These are phyloP conservation scores for Paxillus ammoniavirescens DNA, from an alignment of 768 basidiomycete genomes.

Conservation along the genomic window DNA sequence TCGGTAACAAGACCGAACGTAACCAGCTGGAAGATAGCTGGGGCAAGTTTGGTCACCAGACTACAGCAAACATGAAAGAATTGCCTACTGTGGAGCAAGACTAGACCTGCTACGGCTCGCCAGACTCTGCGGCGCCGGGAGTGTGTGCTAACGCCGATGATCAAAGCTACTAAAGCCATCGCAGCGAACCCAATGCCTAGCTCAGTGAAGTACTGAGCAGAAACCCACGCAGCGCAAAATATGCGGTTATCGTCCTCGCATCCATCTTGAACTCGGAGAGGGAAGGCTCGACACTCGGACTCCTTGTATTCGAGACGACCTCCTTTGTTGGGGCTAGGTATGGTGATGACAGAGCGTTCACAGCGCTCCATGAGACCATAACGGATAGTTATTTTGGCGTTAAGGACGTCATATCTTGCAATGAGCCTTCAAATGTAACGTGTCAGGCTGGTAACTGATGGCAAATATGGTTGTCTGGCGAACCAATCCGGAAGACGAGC, in stretches of 20 bases:
- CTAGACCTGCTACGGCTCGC: conserved; percentile 66
- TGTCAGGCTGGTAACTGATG: conserved; percentile 19
- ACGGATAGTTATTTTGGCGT: conserved; percentile 46
- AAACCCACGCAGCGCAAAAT: conserved; percentile 70
- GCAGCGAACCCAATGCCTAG: conserved; percentile 63
- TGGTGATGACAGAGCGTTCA: conserved; percentile 45
- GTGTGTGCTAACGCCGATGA: conserved; percentile 70
- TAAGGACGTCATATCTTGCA: conserved; percentile 41
- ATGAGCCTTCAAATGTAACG: conserved; percentile 39
- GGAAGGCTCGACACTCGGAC: conserved; percentile 66
- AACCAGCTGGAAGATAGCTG: conserved; percentile 59
- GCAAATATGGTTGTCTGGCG: conserved; percentile 25
- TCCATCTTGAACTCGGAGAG: conserved; percentile 45
- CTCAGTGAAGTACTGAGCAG: conserved; percentile 65
- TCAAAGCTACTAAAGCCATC: conserved; percentile 53
- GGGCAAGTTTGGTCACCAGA: background rate
- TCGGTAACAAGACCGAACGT: conserved; percentile 67
- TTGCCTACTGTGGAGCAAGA: conserved; percentile 55
- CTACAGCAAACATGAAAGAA: background rate
- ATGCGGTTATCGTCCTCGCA: conserved; percentile 52
- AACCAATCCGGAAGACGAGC: conserved; percentile 64
- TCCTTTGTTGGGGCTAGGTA: conserved; percentile 46
- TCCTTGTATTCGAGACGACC: conserved; percentile 50
- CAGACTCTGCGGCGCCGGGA: conserved; percentile 74
- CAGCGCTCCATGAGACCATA: conserved; percentile 64